These are phyloP conservation scores for Neckera pumila DNA, from an alignment of 225 moss, liverwort and hornwort species.

Conservation along the genomic window DNA sequence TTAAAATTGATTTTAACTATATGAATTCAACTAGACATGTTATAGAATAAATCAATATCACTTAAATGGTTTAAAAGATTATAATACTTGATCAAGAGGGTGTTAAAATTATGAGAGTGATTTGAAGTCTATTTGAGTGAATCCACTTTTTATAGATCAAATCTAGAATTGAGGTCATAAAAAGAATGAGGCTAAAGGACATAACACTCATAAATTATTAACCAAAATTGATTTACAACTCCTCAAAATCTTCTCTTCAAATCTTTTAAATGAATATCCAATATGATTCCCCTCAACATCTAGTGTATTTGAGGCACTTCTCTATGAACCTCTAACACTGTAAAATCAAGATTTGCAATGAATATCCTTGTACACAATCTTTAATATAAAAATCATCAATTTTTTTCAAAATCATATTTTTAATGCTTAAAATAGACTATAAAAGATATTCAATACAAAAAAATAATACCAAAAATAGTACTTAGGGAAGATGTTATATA, in stretches of 20 bases:
- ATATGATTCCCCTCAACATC: not conserved
- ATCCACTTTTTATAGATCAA: not conserved
- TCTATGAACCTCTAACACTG: no score
- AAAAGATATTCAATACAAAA: not conserved
- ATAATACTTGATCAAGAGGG: not conserved
- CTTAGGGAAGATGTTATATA: not conserved
- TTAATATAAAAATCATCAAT: no score
- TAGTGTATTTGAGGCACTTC: not conserved
- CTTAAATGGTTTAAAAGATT: not conserved
- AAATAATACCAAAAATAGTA: not conserved
- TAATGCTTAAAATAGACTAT: no score
- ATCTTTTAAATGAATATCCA: not conserved
- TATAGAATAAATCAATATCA: not conserved
- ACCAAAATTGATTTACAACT: fast-evolving
- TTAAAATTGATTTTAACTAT: not conserved
- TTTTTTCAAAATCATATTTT: not conserved
- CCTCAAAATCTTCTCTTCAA: not conserved
- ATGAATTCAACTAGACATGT: not conserved
- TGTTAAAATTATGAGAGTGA: not conserved
- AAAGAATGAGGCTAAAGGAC: not conserved
- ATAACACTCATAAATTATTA: no score
- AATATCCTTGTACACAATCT: not conserved
- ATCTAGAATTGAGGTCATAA: not conserved
- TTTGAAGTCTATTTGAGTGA: not conserved
- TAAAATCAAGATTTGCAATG: not conserved